Evolutionary conservation across 2,329 filamentous ascomycete species (phyloP), one percentile per base, ranked within the genome.

Genomic region (Pestalotiopsis sp.): DNA sequence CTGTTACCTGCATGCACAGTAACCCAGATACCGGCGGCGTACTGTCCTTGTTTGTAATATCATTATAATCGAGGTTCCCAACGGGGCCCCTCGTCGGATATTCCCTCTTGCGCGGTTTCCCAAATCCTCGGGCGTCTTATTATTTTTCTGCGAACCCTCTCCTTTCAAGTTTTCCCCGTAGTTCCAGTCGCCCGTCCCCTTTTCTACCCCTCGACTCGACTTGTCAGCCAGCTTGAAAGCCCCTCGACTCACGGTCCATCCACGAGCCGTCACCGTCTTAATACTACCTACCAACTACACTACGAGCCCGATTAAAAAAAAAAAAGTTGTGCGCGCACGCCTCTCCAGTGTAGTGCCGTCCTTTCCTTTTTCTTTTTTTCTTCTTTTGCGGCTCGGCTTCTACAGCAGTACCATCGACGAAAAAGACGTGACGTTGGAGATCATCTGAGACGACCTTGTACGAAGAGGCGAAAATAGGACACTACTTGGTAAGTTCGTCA

Each of bases 171-270:
- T 61, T 67, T 27, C 65, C 31, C 52, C 36, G 41, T 57, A 23
- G 20, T 39, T 23, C 36, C 27, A 58, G 52, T 59, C n/a, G 52
- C 52, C 65, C 25, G 14, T n/a, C 17, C 65, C 65, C 56, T 61
- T 61, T 67, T 64, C 39, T 64, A 45, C 17, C 31, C 12, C 27
- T 52, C 45, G 45, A 59, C 20, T 66, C 31, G n/a, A 57, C 31
- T 59, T 39, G 62, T 65, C 62, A 65, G 62, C 27, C 25, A 59
- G 20, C 39, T 41, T 41, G n/a, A 45, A 36, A 64, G 6, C 20
- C 65, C 56, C 56, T 41, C 65, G 65, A 67, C 65, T 67, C 56
- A 67, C 65, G 65, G 65, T 41, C 65, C 65, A 56, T 52, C 65
- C 56, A 67, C 65, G 52, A 59, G 4, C 65, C 52, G 56, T 66